Percentiles rank a stretch among this genome's conserved stretches.
Conservation (phyloP, 495 filamentous ascomycete species). For the Pseudevernia furfuracea region DNA sequence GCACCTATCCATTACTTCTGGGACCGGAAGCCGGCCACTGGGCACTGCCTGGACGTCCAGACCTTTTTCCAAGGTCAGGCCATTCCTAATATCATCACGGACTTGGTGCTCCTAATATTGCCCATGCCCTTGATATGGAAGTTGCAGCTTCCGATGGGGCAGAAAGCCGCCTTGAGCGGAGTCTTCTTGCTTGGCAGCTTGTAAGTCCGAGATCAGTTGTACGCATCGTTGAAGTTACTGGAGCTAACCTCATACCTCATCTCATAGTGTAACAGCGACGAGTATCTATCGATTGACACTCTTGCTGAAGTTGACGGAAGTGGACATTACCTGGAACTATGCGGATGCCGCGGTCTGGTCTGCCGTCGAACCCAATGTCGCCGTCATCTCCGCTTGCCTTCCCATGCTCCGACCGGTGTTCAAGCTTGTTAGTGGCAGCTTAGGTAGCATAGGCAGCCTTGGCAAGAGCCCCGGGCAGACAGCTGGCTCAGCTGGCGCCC, state of each 20-base stretch:
- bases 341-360: background rate
- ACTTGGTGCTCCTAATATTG: conserved; percentile 28
- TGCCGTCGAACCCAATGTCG: background rate
- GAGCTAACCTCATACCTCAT: background rate
- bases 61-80: conserved; percentile 21
- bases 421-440: background rate
- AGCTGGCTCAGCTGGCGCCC: background rate
- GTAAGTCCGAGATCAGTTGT: background rate
- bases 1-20: conserved; percentile 17
- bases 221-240: background rate
- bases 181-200: background rate
- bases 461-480: background rate
- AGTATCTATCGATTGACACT: background rate
- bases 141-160: conserved; percentile 28
- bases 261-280: background rate
- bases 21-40: background rate
- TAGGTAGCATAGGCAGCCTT: background rate
- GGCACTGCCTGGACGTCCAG: conserved; percentile 24
- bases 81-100: conserved; percentile 31
- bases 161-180: conserved; percentile 31
- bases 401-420: background rate
- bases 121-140: conserved; percentile 30
- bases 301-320: background rate
- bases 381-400: background rate
- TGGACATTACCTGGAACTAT: background rate